Evolutionary conservation across 495 filamentous ascomycete genomes (phyloP).

Genomic region (Alectoria sarmentosa): DNA sequence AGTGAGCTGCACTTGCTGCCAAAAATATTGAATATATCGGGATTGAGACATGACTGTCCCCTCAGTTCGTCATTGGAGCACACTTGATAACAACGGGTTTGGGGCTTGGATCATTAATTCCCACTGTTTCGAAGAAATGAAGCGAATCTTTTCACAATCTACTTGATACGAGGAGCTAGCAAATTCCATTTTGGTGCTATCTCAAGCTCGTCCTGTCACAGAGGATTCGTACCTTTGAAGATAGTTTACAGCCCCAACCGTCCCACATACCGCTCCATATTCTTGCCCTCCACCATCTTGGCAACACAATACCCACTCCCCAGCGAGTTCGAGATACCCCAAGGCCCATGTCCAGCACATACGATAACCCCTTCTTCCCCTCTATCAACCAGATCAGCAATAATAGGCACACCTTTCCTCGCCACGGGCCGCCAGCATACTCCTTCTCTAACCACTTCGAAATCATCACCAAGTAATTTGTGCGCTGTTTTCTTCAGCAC

Average conservation of each 20-base stretch:
- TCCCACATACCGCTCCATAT: conserved; percentile 44
- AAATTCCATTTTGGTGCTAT: neutral
- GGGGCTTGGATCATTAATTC: neutral
- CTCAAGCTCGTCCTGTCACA: neutral
- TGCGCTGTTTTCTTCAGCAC: conserved; percentile 47
- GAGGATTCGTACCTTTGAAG: too few species aligned
- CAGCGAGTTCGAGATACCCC: conserved; percentile 56
- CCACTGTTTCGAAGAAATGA: neutral
- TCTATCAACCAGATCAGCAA: conserved; percentile 46
- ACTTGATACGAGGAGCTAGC: neutral
- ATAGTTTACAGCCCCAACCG: conserved; percentile 29
- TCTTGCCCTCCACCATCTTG: conserved; percentile 51
- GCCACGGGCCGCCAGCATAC: conserved; percentile 71
- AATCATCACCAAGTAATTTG: conserved; percentile 52
- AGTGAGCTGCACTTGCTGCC: neutral
- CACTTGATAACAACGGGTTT: neutral
- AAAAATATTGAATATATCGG: neutral
- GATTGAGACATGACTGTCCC: neutral
- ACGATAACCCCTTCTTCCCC: conserved; percentile 56
- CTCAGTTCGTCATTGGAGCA: neutral
- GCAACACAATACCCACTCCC: conserved; percentile 62
- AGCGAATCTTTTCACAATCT: neutral
- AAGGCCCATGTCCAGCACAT: conserved; percentile 66
- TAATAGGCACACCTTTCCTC: conserved; percentile 51
- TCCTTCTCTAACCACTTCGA: conserved; percentile 57